Conservation (phyloP, 2,329 filamentous ascomycete genomes). For the Lojkania enalia region DNA sequence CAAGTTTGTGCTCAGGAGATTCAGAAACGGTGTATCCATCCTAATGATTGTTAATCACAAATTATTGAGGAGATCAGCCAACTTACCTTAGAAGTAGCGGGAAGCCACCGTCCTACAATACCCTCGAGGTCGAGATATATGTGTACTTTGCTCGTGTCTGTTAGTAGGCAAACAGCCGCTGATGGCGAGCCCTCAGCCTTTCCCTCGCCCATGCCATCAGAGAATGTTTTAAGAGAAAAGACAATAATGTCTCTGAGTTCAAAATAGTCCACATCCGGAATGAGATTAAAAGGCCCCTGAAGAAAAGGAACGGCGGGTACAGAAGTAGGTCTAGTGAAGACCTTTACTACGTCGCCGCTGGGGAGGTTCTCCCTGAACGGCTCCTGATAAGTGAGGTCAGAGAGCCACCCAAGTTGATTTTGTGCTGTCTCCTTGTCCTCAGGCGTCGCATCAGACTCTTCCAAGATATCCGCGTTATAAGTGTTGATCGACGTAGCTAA, state of each 20-base stretch:
- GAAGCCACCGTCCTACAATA: slow-evolving; percentile 66
- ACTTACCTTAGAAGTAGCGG: slow-evolving; percentile 48
- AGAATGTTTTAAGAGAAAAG: slow-evolving; percentile 53
- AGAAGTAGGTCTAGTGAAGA: slow-evolving; percentile 59
- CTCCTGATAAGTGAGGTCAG: slow-evolving; percentile 53
- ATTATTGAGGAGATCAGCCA: too few relatives aligned
- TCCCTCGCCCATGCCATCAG: slow-evolving; percentile 55
- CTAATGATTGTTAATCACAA: slow-evolving; percentile 12
- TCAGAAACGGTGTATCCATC: slow-evolving; percentile 24
- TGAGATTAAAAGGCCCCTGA: slow-evolving; percentile 63
- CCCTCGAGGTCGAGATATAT: slow-evolving; percentile 65
- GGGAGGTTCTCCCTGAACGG: slow-evolving; percentile 48
- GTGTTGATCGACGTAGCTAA: slow-evolving; percentile 81
- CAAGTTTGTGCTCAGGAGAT: slow-evolving; percentile 30
- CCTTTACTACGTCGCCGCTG: slow-evolving; percentile 50
- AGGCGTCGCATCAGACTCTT: slow-evolving; percentile 46
- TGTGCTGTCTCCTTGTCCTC: slow-evolving; percentile 47
- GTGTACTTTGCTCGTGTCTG: slow-evolving; percentile 59
- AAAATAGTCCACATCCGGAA: slow-evolving; percentile 56
- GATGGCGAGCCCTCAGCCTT: slow-evolving; percentile 57
- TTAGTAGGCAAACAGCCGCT: slow-evolving; percentile 62
- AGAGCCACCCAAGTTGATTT: slow-evolving; percentile 64
- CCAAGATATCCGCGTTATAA: slow-evolving; percentile 51
- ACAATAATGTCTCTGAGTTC: slow-evolving; percentile 65
- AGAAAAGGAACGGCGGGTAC: slow-evolving; percentile 61